These are phyloP conservation scores for Canna indica DNA, from an alignment of 176 grass and related monocot genomes.

Conservation along the genomic window DNA sequence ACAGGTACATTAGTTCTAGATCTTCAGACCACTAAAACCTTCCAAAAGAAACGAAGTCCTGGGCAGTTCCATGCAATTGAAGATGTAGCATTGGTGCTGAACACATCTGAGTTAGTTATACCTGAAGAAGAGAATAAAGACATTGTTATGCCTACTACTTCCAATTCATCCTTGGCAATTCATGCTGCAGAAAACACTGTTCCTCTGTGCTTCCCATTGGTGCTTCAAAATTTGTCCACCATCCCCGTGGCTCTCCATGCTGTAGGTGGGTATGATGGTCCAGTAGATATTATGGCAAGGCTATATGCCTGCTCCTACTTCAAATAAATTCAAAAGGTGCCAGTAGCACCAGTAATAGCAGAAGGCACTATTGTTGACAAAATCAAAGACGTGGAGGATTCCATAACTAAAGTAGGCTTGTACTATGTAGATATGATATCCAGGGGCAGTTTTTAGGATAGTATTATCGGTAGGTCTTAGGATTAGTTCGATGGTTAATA, in stretches of 20 bases:
- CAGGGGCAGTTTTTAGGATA: background rate
- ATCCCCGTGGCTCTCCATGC: constrained; percentile 78
- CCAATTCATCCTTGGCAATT: constrained; percentile 21
- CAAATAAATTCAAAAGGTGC: constrained; percentile 24
- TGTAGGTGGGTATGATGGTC: constrained; percentile 53
- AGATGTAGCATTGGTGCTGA: constrained; percentile 59
- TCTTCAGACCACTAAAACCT: constrained; percentile 36
- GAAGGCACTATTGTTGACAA: background rate
- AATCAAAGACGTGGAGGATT: constrained; percentile 1
- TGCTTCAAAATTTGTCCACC: constrained; percentile 51
- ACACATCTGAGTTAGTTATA: constrained; percentile 39
- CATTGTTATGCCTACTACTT: constrained; percentile 2
- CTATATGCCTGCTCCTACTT: constrained; percentile 74
- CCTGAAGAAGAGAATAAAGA: constrained; percentile 34
- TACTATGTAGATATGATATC: constrained; percentile 27
- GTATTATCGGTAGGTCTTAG: background rate
- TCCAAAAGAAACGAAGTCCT: constrained; percentile 37
- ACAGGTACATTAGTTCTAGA: constrained; percentile 73
- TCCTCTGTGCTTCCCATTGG: constrained; percentile 59
- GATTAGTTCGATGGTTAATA: background rate
- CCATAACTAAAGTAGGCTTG: constrained; percentile 16
- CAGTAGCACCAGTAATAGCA: background rate
- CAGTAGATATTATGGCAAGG: constrained; percentile 53
- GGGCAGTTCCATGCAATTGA: constrained; percentile 48
- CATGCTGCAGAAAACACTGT: constrained; percentile 17